Evolutionary conservation across 2,329 filamentous ascomycete species (phyloP).

Genomic region (Talaromyces marneffei): DNA sequence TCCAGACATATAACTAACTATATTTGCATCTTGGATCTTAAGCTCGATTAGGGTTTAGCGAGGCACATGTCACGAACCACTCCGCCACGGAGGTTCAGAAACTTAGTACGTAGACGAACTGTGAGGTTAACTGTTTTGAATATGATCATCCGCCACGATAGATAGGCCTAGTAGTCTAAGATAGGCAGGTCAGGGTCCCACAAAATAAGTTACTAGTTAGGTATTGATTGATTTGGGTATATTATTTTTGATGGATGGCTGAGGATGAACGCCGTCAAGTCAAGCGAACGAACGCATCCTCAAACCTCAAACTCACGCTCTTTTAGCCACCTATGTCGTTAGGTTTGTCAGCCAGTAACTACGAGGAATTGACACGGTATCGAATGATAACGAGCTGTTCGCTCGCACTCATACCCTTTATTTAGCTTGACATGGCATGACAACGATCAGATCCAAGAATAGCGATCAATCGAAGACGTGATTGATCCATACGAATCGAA

Average conservation of each 20-base stretch:
- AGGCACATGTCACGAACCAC: neutral
- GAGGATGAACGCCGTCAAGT: too few relatives aligned
- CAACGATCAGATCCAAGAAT: neutral
- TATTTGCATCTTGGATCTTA: neutral
- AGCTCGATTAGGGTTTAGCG: neutral
- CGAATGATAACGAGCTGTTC: neutral
- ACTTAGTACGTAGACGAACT: neutral
- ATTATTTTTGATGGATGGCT: too few relatives aligned
- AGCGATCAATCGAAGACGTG: neutral
- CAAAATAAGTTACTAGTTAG: too few relatives aligned
- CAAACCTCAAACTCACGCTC: too few relatives aligned
- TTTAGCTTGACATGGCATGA: neutral
- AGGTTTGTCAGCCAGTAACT: too few relatives aligned
- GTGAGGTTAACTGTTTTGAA: neutral
- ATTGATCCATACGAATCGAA: neutral
- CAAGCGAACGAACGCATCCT: too few relatives aligned
- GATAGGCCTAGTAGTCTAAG: too few relatives aligned
- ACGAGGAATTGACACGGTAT: too few relatives aligned
- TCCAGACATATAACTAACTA: neutral
- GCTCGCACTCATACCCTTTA: neutral
- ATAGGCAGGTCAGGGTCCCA: too few relatives aligned
- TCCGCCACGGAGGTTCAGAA: neutral
- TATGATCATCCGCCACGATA: neutral
- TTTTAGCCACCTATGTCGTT: too few relatives aligned
- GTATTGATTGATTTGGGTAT: too few relatives aligned